Percentiles rank a stretch among this genome's conserved stretches.
Evolutionary conservation across 164 flowering plant species (phyloP).

Genomic region (Stephania yunnanensis): DNA sequence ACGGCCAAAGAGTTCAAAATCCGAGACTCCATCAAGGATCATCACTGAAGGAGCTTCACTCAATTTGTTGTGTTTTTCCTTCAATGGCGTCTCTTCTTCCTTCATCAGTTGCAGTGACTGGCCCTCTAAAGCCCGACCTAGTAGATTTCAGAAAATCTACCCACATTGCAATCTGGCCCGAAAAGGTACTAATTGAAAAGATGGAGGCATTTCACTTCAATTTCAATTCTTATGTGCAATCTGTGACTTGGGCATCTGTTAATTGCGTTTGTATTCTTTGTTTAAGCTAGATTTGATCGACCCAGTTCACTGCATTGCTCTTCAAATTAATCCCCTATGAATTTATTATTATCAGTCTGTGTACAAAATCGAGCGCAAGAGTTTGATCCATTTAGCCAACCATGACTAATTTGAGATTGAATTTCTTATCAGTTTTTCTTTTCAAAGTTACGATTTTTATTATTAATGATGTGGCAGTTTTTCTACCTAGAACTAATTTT

Average conservation of each 20-base stretch:
- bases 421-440: neutral
- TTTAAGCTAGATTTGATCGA: no score
- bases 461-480: no score
- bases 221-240: neutral
- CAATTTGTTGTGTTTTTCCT: neutral
- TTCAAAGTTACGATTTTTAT: neutral
- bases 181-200: conserved; percentile 35
- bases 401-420: no score
- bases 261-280: no score
- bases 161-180: conserved; percentile 24
- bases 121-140: conserved; percentile 48
- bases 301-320: no score
- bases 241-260: neutral
- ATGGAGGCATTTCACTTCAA: neutral
- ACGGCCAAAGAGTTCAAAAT: conserved; percentile 1
- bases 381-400: no score
- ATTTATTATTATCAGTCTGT: no score
- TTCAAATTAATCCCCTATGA: no score
- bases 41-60: neutral
- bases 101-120: conserved; percentile 42
- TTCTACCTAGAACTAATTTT: neutral
- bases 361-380: no score
- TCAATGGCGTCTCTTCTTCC: conserved; percentile 65
- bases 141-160: conserved; percentile 41
- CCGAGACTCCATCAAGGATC: neutral